These are phyloP conservation scores for Dioscorea cayenensis DNA, from an alignment of 116 monocot species.

Conservation along the genomic window DNA sequence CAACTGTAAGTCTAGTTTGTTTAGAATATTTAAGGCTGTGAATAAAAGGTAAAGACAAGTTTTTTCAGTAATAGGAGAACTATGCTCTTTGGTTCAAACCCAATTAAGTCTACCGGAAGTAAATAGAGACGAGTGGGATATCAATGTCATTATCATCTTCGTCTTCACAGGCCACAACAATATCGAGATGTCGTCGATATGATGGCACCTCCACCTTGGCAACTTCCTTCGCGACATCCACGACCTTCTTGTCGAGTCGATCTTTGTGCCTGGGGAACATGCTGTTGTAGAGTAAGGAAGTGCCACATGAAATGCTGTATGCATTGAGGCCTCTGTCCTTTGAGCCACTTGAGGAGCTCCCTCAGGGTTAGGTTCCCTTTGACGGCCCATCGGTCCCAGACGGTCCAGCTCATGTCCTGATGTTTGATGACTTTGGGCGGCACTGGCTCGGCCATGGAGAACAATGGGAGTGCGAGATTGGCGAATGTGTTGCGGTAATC, in stretches of 20 bases:
- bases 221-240: slow-evolving; percentile 42
- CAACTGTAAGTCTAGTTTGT: no score
- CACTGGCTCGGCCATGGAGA: slow-evolving; percentile 49
- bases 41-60: no score
- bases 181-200: slow-evolving; percentile 30
- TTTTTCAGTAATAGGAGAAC: no score
- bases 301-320: slow-evolving; percentile 52
- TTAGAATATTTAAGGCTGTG: no score
- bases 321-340: slow-evolving; percentile 31
- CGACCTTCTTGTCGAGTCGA: slow-evolving; percentile 37
- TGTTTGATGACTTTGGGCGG: slow-evolving; percentile 41
- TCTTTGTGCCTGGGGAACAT: slow-evolving; percentile 60
- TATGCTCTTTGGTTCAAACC: no score
- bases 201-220: slow-evolving; percentile 38
- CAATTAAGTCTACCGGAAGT: slow-evolving; percentile 22
- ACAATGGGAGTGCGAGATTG: slow-evolving; percentile 43
- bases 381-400: slow-evolving; percentile 49
- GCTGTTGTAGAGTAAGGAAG: slow-evolving; percentile 40
- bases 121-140: slow-evolving; percentile 40
- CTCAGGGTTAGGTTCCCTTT: slow-evolving; percentile 29
- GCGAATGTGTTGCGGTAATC: slow-evolving; percentile 55
- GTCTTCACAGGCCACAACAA: slow-evolving; percentile 53
- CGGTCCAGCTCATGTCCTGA: slow-evolving; percentile 43
- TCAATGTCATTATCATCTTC: slow-evolving; percentile 52
- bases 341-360: slow-evolving; percentile 38